These are phyloP conservation scores for Trichoderma gracile DNA, from an alignment of 2,329 filamentous ascomycete genomes.

Conservation along the genomic window DNA sequence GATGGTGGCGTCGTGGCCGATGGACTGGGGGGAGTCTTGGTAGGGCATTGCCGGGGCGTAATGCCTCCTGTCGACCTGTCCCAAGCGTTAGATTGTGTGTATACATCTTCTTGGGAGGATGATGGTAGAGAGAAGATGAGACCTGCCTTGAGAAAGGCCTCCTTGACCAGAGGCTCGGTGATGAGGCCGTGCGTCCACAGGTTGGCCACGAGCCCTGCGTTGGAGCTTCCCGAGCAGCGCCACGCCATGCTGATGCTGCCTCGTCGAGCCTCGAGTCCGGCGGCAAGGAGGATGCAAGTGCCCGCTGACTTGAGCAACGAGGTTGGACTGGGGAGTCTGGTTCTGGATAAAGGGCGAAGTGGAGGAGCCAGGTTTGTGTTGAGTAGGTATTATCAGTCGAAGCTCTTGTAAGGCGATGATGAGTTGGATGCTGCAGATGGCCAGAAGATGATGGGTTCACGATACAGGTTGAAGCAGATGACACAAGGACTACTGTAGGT, in stretches of 20 bases:
- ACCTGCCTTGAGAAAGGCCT: conserved; percentile 81
- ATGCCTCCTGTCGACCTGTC: conserved; percentile 81
- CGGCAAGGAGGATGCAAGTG: conserved; percentile 2
- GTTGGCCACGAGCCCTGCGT: conserved; percentile 75
- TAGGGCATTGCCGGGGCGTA: conserved; percentile 75
- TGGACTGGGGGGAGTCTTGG: conserved; percentile 56
- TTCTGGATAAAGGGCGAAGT: background rate
- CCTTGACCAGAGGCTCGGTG: conserved; percentile 66
- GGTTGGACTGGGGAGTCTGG: background rate
- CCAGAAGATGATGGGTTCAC: background rate
- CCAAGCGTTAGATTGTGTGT: too few relatives aligned
- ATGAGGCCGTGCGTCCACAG: conserved; percentile 72
- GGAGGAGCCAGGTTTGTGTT: conserved; percentile 14
- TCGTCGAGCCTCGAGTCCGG: conserved; percentile 4
- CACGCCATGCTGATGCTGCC: conserved; percentile 71
- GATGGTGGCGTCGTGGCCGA: conserved; percentile 59
- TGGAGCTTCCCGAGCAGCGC: conserved; percentile 75
- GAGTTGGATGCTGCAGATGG: background rate
- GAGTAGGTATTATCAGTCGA: too few relatives aligned
- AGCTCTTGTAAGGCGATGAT: too few relatives aligned
- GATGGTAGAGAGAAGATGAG: too few relatives aligned
- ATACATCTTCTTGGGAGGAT: too few relatives aligned
- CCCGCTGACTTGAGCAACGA: background rate
- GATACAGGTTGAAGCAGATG: background rate
- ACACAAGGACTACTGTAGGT: background rate